Conservation (phyloP, 2,329 filamentous ascomycete genomes). For the Clarireedia homoeocarpa region DNA sequence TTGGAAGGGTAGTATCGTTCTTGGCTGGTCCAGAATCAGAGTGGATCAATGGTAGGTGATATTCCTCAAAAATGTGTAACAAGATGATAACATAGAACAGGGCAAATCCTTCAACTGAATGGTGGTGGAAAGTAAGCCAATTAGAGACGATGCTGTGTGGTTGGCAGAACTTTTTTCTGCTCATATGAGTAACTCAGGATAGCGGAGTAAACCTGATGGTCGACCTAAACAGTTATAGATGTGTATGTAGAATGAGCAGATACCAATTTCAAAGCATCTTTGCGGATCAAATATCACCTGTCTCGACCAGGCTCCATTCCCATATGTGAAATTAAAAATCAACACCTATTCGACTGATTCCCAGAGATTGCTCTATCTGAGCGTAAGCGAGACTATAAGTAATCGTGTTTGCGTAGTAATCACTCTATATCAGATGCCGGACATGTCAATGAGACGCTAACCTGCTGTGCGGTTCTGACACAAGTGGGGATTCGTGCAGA, state of each 20-base stretch:
- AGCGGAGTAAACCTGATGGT: background rate
- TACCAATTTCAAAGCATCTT: background rate
- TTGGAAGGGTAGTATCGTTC: slow-evolving; percentile 56
- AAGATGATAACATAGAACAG: background rate
- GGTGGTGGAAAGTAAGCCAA: slow-evolving; percentile 9
- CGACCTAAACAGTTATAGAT: background rate
- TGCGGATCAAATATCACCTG: no score
- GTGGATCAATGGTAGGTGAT: slow-evolving; percentile 18
- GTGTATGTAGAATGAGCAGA: background rate
- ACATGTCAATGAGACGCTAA: no score
- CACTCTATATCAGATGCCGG: no score
- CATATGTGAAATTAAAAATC: no score
- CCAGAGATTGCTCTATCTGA: no score
- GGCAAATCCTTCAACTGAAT: slow-evolving; percentile 10
- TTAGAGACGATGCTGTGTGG: background rate
- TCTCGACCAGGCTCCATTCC: no score
- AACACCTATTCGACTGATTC: no score
- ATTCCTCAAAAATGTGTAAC: background rate
- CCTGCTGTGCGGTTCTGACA: no score
- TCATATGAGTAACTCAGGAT: background rate
- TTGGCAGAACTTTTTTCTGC: background rate
- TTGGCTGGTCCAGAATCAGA: slow-evolving; percentile 49
- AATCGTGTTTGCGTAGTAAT: no score
- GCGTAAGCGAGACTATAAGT: no score
- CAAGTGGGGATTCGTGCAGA: no score